Conservation (phyloP, 2,329 filamentous ascomycete genomes). For the Septoria linicola region DNA sequence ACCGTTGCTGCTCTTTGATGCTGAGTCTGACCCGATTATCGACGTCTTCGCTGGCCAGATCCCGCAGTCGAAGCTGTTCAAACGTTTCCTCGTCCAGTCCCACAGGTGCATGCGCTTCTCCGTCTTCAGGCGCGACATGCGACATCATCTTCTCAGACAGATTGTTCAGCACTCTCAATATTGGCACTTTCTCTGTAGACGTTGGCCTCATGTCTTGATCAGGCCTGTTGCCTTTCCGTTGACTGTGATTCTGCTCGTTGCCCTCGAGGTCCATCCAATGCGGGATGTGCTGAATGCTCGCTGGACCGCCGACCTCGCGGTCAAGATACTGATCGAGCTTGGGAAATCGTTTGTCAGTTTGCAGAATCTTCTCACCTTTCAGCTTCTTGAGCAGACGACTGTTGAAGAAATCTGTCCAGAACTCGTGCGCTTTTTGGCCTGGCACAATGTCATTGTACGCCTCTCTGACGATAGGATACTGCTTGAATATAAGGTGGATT, state of each 20-base stretch:
- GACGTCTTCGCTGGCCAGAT: constrained; percentile 71
- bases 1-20: constrained; percentile 80
- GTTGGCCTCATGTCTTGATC: constrained; percentile 85
- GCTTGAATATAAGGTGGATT: constrained; percentile 86
- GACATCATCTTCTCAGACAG: constrained; percentile 92
- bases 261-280: constrained; percentile 89
- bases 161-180: constrained; percentile 83
- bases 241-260: constrained; percentile 92
- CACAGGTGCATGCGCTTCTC: constrained; percentile 63
- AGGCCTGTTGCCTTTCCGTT: constrained; percentile 79
- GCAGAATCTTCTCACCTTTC: constrained; percentile 80
- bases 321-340: constrained; percentile 85
- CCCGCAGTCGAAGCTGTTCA: constrained; percentile 71
- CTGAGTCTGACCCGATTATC: constrained; percentile 80
- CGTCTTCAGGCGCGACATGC: constrained; percentile 76
- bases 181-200: constrained; percentile 73
- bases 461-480: constrained; percentile 84
- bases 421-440: constrained; percentile 68
- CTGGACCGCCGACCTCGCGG: constrained; percentile 54
- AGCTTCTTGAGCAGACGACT: constrained; percentile 88
- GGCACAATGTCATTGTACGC: constrained; percentile 88
- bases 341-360: constrained; percentile 72
- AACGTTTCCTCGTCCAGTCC: constrained; percentile 72
- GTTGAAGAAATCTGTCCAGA: constrained; percentile 93
- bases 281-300: constrained; percentile 66